phyloP scores from a whole-genome alignment of 495 filamentous ascomycete species.

The Neurospora africana region DNA sequence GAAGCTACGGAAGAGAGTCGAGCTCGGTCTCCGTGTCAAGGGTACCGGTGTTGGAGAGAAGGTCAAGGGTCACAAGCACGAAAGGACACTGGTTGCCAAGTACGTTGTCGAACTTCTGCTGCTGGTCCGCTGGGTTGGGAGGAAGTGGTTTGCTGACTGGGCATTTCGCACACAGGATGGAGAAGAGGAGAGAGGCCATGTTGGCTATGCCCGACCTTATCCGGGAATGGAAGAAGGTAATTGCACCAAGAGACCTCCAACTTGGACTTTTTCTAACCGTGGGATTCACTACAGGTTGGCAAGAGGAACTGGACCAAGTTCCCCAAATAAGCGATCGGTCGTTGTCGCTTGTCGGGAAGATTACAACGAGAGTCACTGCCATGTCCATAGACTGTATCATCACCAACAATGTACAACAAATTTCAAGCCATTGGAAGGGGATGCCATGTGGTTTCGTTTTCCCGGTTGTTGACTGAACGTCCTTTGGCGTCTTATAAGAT shows the following conservation, averaged over 20 bases:
- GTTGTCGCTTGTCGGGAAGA: neutral
- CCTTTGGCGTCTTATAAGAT: neutral
- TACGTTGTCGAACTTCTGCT: constrained; percentile 27
- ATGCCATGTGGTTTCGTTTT: neutral
- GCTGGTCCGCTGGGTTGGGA: neutral
- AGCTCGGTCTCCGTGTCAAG: constrained; percentile 70
- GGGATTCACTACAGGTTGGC: constrained; percentile 51
- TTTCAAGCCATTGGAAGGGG: neutral
- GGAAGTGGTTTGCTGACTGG: constrained; percentile 7
- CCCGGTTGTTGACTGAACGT: neutral
- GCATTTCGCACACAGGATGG: constrained; percentile 47
- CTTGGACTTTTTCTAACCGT: constrained; percentile 1
- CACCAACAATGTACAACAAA: constrained; percentile 14
- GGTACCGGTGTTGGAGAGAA: constrained; percentile 85
- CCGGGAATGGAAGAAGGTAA: constrained; percentile 83
- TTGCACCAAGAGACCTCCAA: neutral
- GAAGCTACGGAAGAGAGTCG: constrained; percentile 52
- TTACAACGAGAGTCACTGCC: neutral
- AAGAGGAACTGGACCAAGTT: constrained; percentile 85
- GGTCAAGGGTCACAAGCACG: constrained; percentile 90
- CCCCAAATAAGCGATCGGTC: constrained; percentile 47
- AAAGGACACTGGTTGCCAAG: constrained; percentile 72
- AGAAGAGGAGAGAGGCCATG: constrained; percentile 86
- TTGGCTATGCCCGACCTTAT: constrained; percentile 84
- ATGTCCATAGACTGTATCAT: constrained; percentile 17